Evolutionary conservation across 352 stramenopile species (phyloP).

Genomic region (Globisporangium apiculatum): DNA sequence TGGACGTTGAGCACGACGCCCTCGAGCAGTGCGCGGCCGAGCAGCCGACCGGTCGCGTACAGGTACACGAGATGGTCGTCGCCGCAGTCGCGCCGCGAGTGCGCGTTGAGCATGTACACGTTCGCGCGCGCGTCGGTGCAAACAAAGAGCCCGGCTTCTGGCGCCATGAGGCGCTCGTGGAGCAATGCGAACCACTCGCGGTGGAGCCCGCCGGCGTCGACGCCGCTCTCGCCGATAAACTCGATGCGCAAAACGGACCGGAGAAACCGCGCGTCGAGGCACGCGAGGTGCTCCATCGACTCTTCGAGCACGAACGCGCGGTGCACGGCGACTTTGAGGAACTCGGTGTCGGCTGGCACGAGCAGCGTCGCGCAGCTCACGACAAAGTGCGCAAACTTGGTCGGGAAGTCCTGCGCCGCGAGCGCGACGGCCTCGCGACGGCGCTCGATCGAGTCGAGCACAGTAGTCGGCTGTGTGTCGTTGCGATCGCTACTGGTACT

Average conservation of each 20-base stretch:
- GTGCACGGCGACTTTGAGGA: constrained; percentile 58
- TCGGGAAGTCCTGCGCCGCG: constrained; percentile 48
- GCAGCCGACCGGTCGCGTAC: constrained; percentile 39
- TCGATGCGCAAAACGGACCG: constrained; percentile 80
- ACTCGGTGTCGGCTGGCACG: constrained; percentile 57
- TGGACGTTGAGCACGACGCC: constrained; percentile 93
- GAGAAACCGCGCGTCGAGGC: constrained; percentile 48
- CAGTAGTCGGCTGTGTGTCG: not conserved
- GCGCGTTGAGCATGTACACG: constrained; percentile 55
- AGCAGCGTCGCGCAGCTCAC: constrained; percentile 53
- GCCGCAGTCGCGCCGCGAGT: constrained; percentile 45
- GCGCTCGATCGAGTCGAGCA: constrained; percentile 26
- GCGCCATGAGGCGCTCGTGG: constrained; percentile 43
- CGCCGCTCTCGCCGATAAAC: constrained; percentile 78
- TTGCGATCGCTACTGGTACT: constrained; percentile 5
- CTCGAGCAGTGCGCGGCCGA: constrained; percentile 75
- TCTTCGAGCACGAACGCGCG: constrained; percentile 61
- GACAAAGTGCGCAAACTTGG: constrained; percentile 73
- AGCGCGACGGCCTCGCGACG: constrained; percentile 32
- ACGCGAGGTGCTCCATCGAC: constrained; percentile 59
- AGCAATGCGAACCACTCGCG: constrained; percentile 92
- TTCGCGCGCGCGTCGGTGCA: constrained; percentile 46
- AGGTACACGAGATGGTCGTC: constrained; percentile 70
- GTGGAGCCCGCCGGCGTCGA: constrained; percentile 84
- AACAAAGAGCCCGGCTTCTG: constrained; percentile 44